Evolutionary conservation across 495 filamentous ascomycete species (phyloP).

Genomic region (Penicillium ochrochloron): DNA sequence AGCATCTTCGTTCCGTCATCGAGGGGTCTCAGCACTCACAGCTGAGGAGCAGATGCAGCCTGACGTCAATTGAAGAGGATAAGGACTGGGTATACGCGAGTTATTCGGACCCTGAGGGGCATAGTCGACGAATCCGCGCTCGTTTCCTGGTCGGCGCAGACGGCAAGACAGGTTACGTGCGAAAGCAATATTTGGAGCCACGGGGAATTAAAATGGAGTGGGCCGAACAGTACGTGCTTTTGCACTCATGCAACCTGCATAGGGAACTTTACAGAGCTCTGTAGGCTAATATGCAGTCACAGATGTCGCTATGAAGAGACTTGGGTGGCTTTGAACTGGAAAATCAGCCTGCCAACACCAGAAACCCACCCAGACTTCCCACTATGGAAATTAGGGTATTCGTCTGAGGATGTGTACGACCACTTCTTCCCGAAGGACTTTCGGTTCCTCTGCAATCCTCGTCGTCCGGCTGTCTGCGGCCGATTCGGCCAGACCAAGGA

Average conservation of each 20-base stretch:
- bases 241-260: background rate
- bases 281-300: conserved; percentile 23
- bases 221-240: conserved; percentile 29
- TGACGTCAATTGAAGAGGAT: conserved; percentile 23
- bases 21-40: background rate
- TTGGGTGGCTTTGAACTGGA: conserved; percentile 57
- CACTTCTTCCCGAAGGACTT: conserved; percentile 53
- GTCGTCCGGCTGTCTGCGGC: conserved; percentile 48
- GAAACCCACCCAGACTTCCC: conserved; percentile 54
- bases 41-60: conserved; percentile 24
- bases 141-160: conserved; percentile 54
- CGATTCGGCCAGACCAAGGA: conserved; percentile 49
- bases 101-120: conserved; percentile 34
- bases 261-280: background rate
- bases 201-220: conserved; percentile 47
- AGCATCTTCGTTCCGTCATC: conserved; percentile 24
- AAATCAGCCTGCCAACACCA: conserved; percentile 48
- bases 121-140: conserved; percentile 27
- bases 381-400: conserved; percentile 52
- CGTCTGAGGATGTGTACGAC: conserved; percentile 52
- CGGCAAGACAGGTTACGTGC: conserved; percentile 52
- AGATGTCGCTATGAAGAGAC: conserved; percentile 47
- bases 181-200: conserved; percentile 54
- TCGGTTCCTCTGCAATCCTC: conserved; percentile 50
- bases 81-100: background rate